Evolutionary conservation across 768 basidiomycete species (phyloP), one percentile per base, ranked within the genome.

Genomic region (Amanita pallidorosea): DNA sequence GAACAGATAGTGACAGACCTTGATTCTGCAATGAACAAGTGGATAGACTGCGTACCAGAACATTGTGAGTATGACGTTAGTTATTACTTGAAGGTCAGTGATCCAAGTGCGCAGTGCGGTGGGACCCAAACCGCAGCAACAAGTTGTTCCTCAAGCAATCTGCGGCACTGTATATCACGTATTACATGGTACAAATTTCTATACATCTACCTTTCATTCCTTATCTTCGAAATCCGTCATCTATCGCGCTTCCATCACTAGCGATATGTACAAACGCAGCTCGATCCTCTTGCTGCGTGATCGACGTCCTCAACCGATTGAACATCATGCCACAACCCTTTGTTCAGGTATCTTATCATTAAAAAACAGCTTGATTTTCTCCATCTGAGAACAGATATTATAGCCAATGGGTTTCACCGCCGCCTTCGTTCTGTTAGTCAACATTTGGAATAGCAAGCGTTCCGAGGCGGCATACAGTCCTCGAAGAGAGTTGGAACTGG

Each of bases 181-280:
- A 74, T 51, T 74, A 74, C 47, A 58, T 70, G 47, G 63, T 79
- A 17, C 80, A 85, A 58, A 89, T 91, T 56, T 68, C 81, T 51
- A 77, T 89, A 45, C 89, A 92, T 62, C 74, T 88, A 38, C 83
- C 85, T 3, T 89, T 87, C 64, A 83, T 92, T 51, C 85, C 85
- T 0, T 76, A 75, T 0, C 75, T 79, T 2, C 67, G 73, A 40
- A 79, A 79, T 49, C 72, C 64, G 8, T 55, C 56, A 7, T 60
- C 67, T 5, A 55, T n/a, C n/a, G n/a, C 62, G 1, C 60, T 63
- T 45, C 81, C 84, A 67, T 59, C 88, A 0, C 69, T 91, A 29
- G 85, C 86, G 0, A 90, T 92, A 47, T 91, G 88, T 61, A 80
- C 83, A n/a, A 91, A 90, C 53, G 81, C 90, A 0, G 85, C 90